Conservation (phyloP, 257 asterid genomes). For the Solanum piurae region DNA sequence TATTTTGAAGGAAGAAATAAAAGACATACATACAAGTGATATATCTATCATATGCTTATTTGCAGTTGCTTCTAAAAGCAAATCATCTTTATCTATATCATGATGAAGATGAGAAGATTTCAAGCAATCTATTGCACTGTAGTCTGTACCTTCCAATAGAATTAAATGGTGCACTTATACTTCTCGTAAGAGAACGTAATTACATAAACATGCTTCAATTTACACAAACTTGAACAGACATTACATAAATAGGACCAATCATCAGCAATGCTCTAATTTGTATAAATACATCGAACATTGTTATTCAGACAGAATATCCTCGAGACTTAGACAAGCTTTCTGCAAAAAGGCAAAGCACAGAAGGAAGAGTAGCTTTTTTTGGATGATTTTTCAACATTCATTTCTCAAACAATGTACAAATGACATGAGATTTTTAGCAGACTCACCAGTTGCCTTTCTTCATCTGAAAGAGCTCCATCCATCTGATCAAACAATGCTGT, state of each 20-base stretch:
- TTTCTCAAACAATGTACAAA: background rate
- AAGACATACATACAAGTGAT: background rate
- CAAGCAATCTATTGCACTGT: background rate
- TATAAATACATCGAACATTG: background rate
- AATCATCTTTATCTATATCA: background rate
- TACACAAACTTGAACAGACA: background rate
- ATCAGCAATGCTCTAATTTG: background rate
- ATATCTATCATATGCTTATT: background rate
- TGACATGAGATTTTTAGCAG: background rate
- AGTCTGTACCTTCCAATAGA: background rate
- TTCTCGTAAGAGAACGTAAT: background rate
- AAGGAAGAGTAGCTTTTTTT: background rate
- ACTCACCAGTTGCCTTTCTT: conserved; percentile 70
- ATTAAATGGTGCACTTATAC: background rate
- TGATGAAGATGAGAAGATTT: background rate
- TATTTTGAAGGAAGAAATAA: background rate
- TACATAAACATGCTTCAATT: background rate
- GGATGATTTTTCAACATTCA: background rate
- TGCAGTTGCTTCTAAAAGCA: background rate
- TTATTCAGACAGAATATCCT: background rate
- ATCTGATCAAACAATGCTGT: conserved; percentile 51
- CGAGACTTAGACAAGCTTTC: background rate
- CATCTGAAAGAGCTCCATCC: conserved; percentile 73
- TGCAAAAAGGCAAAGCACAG: background rate
- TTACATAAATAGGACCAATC: background rate